Conservation (phyloP, 306 rosid species). For the Castanea sativa region DNA sequence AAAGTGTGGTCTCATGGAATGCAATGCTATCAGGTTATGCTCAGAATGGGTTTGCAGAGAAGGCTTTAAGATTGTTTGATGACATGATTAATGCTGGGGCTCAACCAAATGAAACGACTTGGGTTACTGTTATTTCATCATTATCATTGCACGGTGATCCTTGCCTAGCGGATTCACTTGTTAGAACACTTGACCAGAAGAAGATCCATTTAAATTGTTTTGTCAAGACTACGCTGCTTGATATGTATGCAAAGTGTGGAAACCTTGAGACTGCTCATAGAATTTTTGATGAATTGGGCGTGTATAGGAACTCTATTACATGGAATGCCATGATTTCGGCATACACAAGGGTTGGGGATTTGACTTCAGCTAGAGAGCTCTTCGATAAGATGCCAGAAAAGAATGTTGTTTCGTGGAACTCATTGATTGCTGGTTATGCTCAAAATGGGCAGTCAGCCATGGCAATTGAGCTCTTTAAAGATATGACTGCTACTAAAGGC, state of each 20-base stretch:
- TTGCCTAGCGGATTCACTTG: constrained; percentile 38
- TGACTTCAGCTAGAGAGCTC: constrained; percentile 46
- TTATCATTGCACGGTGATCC: constrained; percentile 44
- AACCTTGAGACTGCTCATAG: constrained; percentile 45
- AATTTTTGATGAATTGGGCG: constrained; percentile 49
- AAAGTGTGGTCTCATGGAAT: constrained; percentile 70
- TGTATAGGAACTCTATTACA: constrained; percentile 38
- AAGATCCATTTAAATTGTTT: constrained; percentile 42
- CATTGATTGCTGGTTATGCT: constrained; percentile 64
- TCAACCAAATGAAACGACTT: constrained; percentile 52
- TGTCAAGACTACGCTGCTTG: constrained; percentile 62
- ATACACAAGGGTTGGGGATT: constrained; percentile 52
- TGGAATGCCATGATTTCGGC: constrained; percentile 77
- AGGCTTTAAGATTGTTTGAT: constrained; percentile 51
- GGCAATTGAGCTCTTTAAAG: constrained; percentile 56
- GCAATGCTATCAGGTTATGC: constrained; percentile 74
- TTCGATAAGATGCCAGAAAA: constrained; percentile 60
- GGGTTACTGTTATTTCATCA: constrained; percentile 56
- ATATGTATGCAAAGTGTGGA: constrained; percentile 66
- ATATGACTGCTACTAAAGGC: constrained; percentile 35
- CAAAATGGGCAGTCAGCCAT: constrained; percentile 57
- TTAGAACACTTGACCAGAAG: constrained; percentile 30
- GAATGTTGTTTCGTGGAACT: constrained; percentile 63
- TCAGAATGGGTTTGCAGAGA: constrained; percentile 47
- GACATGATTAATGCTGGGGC: constrained; percentile 40